These are phyloP conservation scores for Penicillium sp. DNA, from an alignment of 2,329 filamentous ascomycete species.

Conservation along the genomic window DNA sequence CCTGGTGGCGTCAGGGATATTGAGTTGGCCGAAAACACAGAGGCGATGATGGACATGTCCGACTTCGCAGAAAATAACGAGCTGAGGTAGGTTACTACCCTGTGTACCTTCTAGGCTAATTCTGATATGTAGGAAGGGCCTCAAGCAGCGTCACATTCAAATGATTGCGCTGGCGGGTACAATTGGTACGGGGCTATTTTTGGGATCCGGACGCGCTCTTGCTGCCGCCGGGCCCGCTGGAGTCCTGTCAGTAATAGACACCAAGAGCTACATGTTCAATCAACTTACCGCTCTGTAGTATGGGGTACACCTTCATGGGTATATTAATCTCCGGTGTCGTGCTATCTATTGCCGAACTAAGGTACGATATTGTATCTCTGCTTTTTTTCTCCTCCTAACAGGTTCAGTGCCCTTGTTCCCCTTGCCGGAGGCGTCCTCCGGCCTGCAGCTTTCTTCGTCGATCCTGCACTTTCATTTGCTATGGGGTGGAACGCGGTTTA, in stretches of 20 bases:
- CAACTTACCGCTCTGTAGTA: not conserved
- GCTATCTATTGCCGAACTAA: slow-evolving; percentile 23
- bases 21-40: no score
- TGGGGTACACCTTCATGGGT: slow-evolving; percentile 40
- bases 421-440: slow-evolving; percentile 38
- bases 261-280: no score
- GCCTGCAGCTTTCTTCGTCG: slow-evolving; percentile 35
- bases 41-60: no score
- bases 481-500: slow-evolving; percentile 39
- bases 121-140: slow-evolving; percentile 15
- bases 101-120: no score
- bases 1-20: no score
- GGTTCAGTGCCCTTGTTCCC: slow-evolving; percentile 35
- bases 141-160: slow-evolving; percentile 31
- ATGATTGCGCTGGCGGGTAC: slow-evolving; percentile 39
- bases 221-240: slow-evolving; percentile 31
- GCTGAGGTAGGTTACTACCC: no score
- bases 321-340: slow-evolving; percentile 34
- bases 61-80: no score
- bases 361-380: no score
- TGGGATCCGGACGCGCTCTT: slow-evolving; percentile 32
- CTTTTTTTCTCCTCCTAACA: no score
- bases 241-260: slow-evolving; percentile 9
- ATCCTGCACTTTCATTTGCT: slow-evolving; percentile 35
- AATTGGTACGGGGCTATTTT: slow-evolving; percentile 37